Evolutionary conservation across 768 basidiomycete genomes (phyloP).

Genomic region (Suillus luteus): DNA sequence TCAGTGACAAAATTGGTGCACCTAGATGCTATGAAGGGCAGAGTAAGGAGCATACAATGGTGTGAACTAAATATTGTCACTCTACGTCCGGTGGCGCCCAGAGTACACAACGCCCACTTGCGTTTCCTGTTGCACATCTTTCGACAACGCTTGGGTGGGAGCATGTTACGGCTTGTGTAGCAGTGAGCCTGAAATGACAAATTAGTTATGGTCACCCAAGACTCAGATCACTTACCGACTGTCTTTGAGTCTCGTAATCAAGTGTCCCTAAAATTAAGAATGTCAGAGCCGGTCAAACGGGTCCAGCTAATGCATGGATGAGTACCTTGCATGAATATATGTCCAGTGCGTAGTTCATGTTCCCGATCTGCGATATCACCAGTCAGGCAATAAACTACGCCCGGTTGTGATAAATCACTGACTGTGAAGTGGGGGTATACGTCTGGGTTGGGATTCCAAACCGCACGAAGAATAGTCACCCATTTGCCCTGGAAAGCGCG

Average conservation of each 20-base stretch:
- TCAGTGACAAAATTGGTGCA: background rate
- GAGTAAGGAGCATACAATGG: background rate
- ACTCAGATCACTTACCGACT: constrained; percentile 43
- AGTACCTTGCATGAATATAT: constrained; percentile 72
- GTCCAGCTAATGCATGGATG: background rate
- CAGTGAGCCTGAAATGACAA: constrained; percentile 57
- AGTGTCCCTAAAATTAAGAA: constrained; percentile 55
- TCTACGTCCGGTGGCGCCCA: constrained; percentile 58
- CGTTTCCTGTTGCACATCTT: constrained; percentile 77
- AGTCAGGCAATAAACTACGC: background rate
- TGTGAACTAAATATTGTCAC: constrained; percentile 2
- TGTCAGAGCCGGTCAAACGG: background rate
- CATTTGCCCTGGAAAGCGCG: constrained; percentile 64
- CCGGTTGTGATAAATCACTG: constrained; percentile 24
- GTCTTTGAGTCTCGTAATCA: constrained; percentile 64
- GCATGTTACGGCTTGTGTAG: constrained; percentile 89
- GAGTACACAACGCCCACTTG: constrained; percentile 73
- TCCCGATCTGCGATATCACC: constrained; percentile 54
- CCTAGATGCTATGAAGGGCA: background rate
- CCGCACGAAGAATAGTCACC: constrained; percentile 75
- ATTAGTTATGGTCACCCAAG: background rate
- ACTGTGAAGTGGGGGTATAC: constrained; percentile 85
- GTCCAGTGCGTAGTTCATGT: constrained; percentile 78
- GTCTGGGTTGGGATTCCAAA: constrained; percentile 79
- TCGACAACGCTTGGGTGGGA: constrained; percentile 78